Base-by-base conservation (phyloP, 2,329 filamentous ascomycete species). In the Incumbomyces lentus region DNA sequence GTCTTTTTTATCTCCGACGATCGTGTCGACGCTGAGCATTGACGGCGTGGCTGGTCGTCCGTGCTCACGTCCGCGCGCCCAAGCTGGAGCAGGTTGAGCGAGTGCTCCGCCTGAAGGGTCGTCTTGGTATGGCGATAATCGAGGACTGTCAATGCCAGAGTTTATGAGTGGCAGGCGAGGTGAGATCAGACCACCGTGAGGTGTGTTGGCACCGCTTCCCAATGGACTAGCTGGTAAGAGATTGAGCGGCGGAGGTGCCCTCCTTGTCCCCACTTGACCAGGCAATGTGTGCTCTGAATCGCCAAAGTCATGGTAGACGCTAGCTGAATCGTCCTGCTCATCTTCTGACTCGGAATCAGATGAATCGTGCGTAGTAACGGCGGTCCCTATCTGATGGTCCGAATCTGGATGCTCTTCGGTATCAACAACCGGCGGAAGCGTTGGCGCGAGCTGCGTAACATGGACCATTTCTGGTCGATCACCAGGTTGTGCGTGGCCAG, bases 1-100 rank as follows among this genome's bases (percentile, higher is more conserved):
- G 55, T 80, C 73, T 44, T 73, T 74, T 58, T 79, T 78, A 48
- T 76, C 76, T 14, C 78, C 75, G 19, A 81, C 69, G 26, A 82
- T 70, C 2, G 69, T 69, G 44, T 77, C 67, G 3, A 79, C 66
- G 22, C 74, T 78, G 19, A 81, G 65, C 2, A 66, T 64, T 1
- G 71, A 75, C 37, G 64, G 47, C 16, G 31, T 40, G 5, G 49
- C 44, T 12, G 53, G 54, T n/a, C 52, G 34, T 10, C 48, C 48
- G 19, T 49, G 50, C 11, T 2, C 18, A 31, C 41, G 39, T 5
- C 22, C 16, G 26, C 46, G 46, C 10, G 42, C 48, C 18, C 40
- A 42, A 2, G 50, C 18, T 6, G 33, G 41, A 43, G 52, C 49
- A 16, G 52, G 54, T 26, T 52, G 49, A 22, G 48, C 40, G 16